phyloP scores from a whole-genome alignment of 1,284 basidiomycete genomes.

The Porodaedalea pini region DNA sequence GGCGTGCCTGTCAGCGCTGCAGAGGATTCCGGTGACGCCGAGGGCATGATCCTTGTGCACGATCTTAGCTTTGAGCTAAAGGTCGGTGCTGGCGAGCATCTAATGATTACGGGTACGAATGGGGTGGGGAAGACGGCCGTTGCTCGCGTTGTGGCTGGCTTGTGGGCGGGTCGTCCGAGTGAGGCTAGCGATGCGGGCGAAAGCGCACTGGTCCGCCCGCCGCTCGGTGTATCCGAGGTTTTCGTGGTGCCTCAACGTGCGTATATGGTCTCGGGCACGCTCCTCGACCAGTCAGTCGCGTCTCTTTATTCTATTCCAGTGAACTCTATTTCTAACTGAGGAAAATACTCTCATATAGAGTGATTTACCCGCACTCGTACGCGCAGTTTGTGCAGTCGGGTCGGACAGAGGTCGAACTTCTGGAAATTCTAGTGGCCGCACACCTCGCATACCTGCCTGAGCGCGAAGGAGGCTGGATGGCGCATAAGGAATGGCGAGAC shows the following conservation, averaged over 20 bases:
- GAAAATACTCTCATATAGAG: conserved; percentile 30
- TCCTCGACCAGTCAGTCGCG: conserved; percentile 76
- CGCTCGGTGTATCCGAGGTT: conserved; percentile 50
- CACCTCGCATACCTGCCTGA: conserved; percentile 85
- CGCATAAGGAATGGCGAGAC: conserved; percentile 95
- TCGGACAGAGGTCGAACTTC: conserved; percentile 65
- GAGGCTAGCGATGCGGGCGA: conserved; percentile 29
- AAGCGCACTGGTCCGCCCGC: conserved; percentile 40
- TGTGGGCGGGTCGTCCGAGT: conserved; percentile 63
- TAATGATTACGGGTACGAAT: conserved; percentile 92
- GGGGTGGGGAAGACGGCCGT: conserved; percentile 94
- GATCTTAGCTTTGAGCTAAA: conserved; percentile 47
- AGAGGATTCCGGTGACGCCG: conserved; percentile 26
- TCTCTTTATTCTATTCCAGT: not conserved
- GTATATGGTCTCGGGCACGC: conserved; percentile 84
- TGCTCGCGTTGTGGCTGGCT: conserved; percentile 83
- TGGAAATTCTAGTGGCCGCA: conserved; percentile 73
- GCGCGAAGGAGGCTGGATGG: conserved; percentile 87
- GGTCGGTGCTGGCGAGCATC: conserved; percentile 80
- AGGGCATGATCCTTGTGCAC: conserved; percentile 12
- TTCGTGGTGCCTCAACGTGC: conserved; percentile 92
- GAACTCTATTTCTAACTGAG: conserved; percentile 1
- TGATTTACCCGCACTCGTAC: conserved; percentile 84
- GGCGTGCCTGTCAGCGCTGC: conserved; percentile 48
- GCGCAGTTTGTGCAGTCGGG: conserved; percentile 66